phyloP scores from a whole-genome alignment of 169 alveolate genomes.

The Neospora caninum region DNA sequence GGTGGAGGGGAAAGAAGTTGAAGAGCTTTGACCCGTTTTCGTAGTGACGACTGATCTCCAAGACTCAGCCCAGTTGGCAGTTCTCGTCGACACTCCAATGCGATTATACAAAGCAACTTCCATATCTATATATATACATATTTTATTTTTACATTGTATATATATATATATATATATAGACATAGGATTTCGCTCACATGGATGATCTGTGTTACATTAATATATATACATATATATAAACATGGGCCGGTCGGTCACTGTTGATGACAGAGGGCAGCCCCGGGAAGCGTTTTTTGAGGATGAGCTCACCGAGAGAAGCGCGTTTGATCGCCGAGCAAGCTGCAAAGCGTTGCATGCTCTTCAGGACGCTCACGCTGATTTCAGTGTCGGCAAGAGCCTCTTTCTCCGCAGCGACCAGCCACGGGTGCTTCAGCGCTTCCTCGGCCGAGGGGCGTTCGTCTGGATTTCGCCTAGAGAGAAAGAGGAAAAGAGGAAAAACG shows the following conservation, averaged over 20 bases:
- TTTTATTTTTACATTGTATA: not conserved
- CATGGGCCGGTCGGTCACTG: too few relatives aligned
- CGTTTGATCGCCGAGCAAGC: conserved; percentile 32
- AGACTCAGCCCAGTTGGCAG: too few relatives aligned
- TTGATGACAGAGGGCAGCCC: too few relatives aligned
- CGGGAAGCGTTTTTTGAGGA: not conserved
- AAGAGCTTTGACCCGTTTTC: too few relatives aligned
- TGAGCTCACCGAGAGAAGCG: conserved; percentile 39
- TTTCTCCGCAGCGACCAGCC: conserved; percentile 74
- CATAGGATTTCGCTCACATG: too few relatives aligned
- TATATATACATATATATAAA: too few relatives aligned
- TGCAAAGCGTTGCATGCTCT: conserved; percentile 55
- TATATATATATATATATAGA: not conserved
- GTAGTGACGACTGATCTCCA: too few relatives aligned
- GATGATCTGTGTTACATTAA: too few relatives aligned
- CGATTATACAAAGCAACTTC: too few relatives aligned
- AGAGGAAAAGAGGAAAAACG: not conserved
- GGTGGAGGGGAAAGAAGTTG: too few relatives aligned
- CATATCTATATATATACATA: not conserved
- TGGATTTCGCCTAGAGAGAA: conserved; percentile 74
- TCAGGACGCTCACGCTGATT: conserved; percentile 40
- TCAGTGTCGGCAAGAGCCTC: conserved; percentile 24
- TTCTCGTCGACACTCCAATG: too few relatives aligned
- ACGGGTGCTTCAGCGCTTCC: conserved; percentile 81
- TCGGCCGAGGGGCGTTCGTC: conserved; percentile 79